Conservation (phyloP, 2,329 filamentous ascomycete genomes). For the Aspergillaceae sp. region DNA sequence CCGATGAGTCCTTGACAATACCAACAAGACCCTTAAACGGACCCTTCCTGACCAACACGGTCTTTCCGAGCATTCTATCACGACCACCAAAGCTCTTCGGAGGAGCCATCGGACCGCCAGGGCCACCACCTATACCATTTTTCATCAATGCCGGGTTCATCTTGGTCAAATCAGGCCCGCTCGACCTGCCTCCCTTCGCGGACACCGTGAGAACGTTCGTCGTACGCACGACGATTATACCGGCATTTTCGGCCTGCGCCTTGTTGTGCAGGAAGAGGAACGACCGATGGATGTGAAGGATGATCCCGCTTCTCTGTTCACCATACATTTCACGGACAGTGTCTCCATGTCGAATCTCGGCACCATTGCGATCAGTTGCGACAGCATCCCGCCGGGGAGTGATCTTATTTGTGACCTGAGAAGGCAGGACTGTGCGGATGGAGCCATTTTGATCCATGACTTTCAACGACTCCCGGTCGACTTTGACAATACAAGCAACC, state of each 20-base stretch:
- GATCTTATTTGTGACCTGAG: constrained; percentile 83
- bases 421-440: constrained; percentile 72
- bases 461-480: constrained; percentile 84
- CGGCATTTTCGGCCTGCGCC: constrained; percentile 72
- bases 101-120: constrained; percentile 50
- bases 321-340: constrained; percentile 85
- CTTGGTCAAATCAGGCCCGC: constrained; percentile 66
- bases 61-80: constrained; percentile 82
- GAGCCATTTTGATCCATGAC: constrained; percentile 87
- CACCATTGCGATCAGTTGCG: constrained; percentile 84
- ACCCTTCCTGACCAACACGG: constrained; percentile 77
- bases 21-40: constrained; percentile 87
- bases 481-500: constrained; percentile 87
- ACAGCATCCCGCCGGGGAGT: constrained; percentile 75
- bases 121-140: constrained; percentile 45
- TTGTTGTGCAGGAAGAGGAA: constrained; percentile 85
- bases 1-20: constrained; percentile 91
- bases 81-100: constrained; percentile 60
- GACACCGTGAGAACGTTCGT: constrained; percentile 82
- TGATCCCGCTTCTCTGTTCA: constrained; percentile 75
- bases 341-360: constrained; percentile 85
- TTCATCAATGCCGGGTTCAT: constrained; percentile 89
- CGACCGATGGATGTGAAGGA: constrained; percentile 89
- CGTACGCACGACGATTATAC: constrained; percentile 80
- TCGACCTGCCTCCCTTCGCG: constrained; percentile 82